Evolutionary conservation across 495 filamentous ascomycete genomes (phyloP).

Genomic region (Penicillium alfredii): DNA sequence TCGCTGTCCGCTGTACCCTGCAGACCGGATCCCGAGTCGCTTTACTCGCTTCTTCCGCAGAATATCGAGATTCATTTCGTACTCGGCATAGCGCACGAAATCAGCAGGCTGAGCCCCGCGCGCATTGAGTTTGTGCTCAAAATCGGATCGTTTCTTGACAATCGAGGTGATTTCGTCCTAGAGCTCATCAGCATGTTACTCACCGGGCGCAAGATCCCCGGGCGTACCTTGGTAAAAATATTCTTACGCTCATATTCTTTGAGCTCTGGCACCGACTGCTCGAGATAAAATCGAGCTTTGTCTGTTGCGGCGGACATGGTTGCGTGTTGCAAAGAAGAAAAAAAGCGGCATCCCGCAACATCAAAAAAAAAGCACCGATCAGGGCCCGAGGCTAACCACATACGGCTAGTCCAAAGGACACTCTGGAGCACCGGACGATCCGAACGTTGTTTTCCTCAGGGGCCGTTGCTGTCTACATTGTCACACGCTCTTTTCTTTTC

Average conservation of each 20-base stretch:
- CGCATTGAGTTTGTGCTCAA: conserved; percentile 83
- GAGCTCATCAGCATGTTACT: conserved; percentile 9
- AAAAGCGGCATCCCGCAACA: conserved; percentile 38
- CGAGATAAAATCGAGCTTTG: conserved; percentile 90
- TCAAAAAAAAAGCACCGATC: conserved; percentile 18
- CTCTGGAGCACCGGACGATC: conserved; percentile 21
- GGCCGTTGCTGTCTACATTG: conserved; percentile 22
- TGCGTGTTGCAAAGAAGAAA: conserved; percentile 19
- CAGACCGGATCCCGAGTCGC: conserved; percentile 64
- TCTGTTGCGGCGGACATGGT: conserved; percentile 79
- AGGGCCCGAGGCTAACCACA: conserved; percentile 13
- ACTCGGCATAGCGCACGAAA: conserved; percentile 80
- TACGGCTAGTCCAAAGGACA: conserved; percentile 13
- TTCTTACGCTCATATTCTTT: conserved; percentile 82
- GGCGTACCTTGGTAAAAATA: conserved; percentile 68
- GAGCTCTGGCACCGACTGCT: conserved; percentile 84
- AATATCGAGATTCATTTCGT: conserved; percentile 83
- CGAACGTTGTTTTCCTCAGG: conserved; percentile 31
- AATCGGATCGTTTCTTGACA: conserved; percentile 82
- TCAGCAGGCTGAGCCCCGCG: conserved; percentile 68
- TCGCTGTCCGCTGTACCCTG: conserved; percentile 61
- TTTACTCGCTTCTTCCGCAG: conserved; percentile 77
- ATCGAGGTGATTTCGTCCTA: conserved; percentile 85
- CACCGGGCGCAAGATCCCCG: neutral
- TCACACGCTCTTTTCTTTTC: conserved; percentile 16